phyloP scores from a whole-genome alignment of 768 basidiomycete genomes.

The Solioccasus polychromus region DNA sequence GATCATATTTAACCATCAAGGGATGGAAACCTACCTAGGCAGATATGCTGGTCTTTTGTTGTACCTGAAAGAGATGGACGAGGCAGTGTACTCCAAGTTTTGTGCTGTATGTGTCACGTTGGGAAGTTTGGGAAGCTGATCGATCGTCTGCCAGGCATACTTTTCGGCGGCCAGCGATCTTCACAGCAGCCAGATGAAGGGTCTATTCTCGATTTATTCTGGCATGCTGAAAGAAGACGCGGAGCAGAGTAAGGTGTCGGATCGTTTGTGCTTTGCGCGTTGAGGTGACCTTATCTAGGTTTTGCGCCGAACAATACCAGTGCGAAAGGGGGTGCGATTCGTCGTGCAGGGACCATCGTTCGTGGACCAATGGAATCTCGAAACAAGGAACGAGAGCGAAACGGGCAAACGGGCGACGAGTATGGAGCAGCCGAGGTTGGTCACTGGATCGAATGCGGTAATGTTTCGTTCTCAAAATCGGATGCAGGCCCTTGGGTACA shows the following conservation, averaged over 20 bases:
- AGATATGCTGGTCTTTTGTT: constrained; percentile 87
- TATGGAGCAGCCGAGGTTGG: constrained; percentile 70
- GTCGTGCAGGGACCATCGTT: constrained; percentile 83
- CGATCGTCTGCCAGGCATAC: constrained; percentile 63
- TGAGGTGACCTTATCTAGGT: constrained; percentile 32
- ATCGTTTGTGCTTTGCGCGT: background rate
- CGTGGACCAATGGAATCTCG: constrained; percentile 65
- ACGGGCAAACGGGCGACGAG: constrained; percentile 54
- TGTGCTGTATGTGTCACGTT: constrained; percentile 68
- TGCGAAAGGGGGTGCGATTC: constrained; percentile 57
- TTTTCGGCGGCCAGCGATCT: constrained; percentile 83
- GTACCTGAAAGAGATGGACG: constrained; percentile 96
- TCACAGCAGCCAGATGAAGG: constrained; percentile 78
- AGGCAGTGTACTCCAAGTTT: constrained; percentile 78
- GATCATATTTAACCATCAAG: constrained; percentile 57
- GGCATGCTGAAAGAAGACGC: constrained; percentile 69
- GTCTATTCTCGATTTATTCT: constrained; percentile 58
- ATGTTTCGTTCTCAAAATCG: background rate
- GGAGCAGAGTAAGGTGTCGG: constrained; percentile 54
- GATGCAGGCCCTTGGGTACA: constrained; percentile 65
- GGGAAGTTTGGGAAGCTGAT: constrained; percentile 1
- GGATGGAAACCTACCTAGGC: constrained; percentile 80
- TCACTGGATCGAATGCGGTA: constrained; percentile 1
- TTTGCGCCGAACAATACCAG: constrained; percentile 37
- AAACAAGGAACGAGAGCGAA: constrained; percentile 45